phyloP scores from a whole-genome alignment of 1,139 yeast genomes.

The Yamadazyma taylorii region DNA sequence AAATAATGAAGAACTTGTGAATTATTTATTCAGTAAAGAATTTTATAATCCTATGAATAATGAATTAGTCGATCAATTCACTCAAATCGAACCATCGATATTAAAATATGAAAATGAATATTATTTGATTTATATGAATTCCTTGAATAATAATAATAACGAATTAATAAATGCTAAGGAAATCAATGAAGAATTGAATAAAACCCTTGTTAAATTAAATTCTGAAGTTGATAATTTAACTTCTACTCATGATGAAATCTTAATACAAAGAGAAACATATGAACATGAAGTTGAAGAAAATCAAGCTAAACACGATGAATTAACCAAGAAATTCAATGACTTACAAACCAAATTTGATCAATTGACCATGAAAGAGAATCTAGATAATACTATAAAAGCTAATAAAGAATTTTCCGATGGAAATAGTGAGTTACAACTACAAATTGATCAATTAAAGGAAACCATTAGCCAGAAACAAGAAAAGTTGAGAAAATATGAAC shows the following conservation, averaged over 20 bases:
- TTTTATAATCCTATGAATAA: constrained; percentile 19
- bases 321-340: constrained; percentile 19
- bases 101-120: constrained; percentile 48
- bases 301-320: constrained; percentile 22
- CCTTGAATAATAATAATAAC: constrained; percentile 38
- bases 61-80: constrained; percentile 15
- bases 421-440: constrained; percentile 38
- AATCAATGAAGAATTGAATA: constrained; percentile 34
- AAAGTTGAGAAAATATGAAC: constrained; percentile 17
- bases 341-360: constrained; percentile 34
- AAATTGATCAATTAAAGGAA: constrained; percentile 25
- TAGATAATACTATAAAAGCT: constrained; percentile 46
- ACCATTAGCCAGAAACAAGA: constrained; percentile 21
- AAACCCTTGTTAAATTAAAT: constrained; percentile 29
- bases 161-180: constrained; percentile 43
- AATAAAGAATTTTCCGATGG: constrained; percentile 42
- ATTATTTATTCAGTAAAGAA: constrained; percentile 24
- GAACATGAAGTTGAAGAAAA: constrained; percentile 27
- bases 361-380: constrained; percentile 47
- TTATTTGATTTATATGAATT: constrained; percentile 42
- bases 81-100: constrained; percentile 28
- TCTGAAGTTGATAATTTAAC: constrained; percentile 33
- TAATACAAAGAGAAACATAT: constrained; percentile 35
- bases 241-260: constrained; percentile 41
- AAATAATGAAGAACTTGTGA: constrained; percentile 31